phyloP scores from a whole-genome alignment of 1,284 basidiomycete species.

The Vanrija pseudolonga region DNA sequence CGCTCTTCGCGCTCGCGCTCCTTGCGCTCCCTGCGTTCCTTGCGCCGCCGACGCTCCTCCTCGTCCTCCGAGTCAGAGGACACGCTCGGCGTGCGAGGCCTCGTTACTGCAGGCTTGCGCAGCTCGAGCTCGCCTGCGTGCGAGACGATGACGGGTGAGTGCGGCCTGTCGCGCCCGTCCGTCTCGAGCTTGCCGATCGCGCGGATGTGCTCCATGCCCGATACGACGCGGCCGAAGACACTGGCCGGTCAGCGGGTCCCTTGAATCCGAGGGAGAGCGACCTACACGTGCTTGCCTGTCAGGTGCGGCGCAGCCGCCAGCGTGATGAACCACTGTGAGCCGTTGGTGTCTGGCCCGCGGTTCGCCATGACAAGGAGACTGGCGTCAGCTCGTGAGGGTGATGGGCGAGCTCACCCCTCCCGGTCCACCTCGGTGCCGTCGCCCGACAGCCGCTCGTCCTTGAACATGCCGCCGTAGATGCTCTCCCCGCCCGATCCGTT shows the following conservation, averaged over 20 bases:
- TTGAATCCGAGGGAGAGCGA: not conserved
- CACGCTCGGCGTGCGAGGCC: slow-evolving; percentile 12
- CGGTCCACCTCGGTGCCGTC: slow-evolving; percentile 44
- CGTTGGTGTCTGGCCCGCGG: slow-evolving; percentile 58
- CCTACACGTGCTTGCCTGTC: slow-evolving; percentile 52
- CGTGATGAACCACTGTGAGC: slow-evolving; percentile 54
- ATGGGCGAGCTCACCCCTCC: slow-evolving; percentile 34
- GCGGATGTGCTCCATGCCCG: slow-evolving; percentile 51
- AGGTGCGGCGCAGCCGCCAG: slow-evolving; percentile 47
- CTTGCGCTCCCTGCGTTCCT: slow-evolving; percentile 17
- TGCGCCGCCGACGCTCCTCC: slow-evolving; percentile 13
- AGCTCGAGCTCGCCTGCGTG: slow-evolving; percentile 84
- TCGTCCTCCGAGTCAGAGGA: slow-evolving; percentile 1
- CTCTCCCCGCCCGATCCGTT: slow-evolving; percentile 55
- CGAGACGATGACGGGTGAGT: slow-evolving; percentile 64
- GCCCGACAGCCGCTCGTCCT: slow-evolving; percentile 45
- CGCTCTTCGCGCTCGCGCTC: slow-evolving; percentile 11
- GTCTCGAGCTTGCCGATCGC: slow-evolving; percentile 49
- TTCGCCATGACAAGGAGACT: slow-evolving; percentile 61
- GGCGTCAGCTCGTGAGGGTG: not conserved
- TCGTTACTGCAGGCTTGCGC: slow-evolving; percentile 47
- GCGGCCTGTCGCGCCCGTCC: slow-evolving; percentile 57
- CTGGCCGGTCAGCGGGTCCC: slow-evolving; percentile 19
- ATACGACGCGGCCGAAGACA: slow-evolving; percentile 52
- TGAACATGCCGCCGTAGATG: slow-evolving; percentile 47